phyloP scores from a whole-genome alignment of 768 basidiomycete genomes.

The Lentinula boryana region DNA sequence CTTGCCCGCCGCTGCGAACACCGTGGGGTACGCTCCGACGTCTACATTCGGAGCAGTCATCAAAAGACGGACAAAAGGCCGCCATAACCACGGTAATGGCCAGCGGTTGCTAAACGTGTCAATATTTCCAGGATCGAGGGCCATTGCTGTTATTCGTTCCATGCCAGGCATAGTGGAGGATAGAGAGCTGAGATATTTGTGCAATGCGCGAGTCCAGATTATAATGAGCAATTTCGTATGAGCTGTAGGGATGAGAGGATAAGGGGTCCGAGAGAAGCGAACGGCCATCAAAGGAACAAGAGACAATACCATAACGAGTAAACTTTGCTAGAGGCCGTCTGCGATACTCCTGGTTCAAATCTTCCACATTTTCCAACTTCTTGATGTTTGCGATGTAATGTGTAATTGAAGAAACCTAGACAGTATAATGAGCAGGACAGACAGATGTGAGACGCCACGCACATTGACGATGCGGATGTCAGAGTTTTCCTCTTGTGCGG shows the following conservation, averaged over 20 bases:
- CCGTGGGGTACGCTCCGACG: slow-evolving; percentile 10
- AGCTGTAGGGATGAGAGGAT: slow-evolving; percentile 3
- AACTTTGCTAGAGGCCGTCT: neutral
- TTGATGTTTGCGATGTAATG: slow-evolving; percentile 6
- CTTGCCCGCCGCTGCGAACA: slow-evolving; percentile 14
- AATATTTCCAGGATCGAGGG: neutral
- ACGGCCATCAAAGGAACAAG: neutral
- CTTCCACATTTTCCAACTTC: slow-evolving; percentile 13
- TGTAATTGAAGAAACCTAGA: slow-evolving; percentile 8
- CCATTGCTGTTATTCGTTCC: neutral
- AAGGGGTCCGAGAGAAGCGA: neutral
- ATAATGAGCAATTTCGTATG: slow-evolving; percentile 12
- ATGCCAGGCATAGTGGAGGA: neutral
- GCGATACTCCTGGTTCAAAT: slow-evolving; percentile 12
- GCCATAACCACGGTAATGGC: neutral
- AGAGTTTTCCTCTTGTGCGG: slow-evolving; percentile 14
- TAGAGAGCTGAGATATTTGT: neutral
- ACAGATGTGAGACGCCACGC: neutral
- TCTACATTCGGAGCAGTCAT: neutral
- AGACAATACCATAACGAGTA: slow-evolving; percentile 9
- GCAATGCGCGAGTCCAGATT: slow-evolving; percentile 6
- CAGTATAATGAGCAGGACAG: neutral
- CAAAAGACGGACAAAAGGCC: neutral
- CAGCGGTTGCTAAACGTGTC: neutral
- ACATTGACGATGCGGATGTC: slow-evolving; percentile 27